phyloP scores from a whole-genome alignment of 176 grass and related monocot species.

The Luzula sylvatica region DNA sequence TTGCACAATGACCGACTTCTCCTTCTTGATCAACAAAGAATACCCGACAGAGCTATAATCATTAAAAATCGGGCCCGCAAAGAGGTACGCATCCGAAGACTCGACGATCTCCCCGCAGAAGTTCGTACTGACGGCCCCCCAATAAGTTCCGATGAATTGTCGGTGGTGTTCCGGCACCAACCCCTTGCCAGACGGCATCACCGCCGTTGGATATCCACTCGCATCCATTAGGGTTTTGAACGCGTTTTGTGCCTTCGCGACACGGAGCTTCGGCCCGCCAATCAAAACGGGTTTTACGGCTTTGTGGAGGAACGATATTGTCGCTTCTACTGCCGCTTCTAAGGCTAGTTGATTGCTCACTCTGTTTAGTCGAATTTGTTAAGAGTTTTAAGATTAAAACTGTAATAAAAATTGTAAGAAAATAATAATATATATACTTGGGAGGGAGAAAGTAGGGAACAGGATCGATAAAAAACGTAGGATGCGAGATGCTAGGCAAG shows the following conservation, averaged over 20 bases:
- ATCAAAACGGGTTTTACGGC: slow-evolving; percentile 59
- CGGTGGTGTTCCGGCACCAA: slow-evolving; percentile 53
- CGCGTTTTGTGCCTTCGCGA: slow-evolving; percentile 39
- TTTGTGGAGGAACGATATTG: slow-evolving; percentile 42
- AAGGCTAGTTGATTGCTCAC: slow-evolving; percentile 57
- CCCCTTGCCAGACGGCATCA: slow-evolving; percentile 70
- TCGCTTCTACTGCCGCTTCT: slow-evolving; percentile 45
- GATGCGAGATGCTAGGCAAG: slow-evolving; percentile 44
- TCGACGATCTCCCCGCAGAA: slow-evolving; percentile 85
- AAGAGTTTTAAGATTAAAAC: no score
- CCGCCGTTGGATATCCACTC: slow-evolving; percentile 46
- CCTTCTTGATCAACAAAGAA: slow-evolving; percentile 60
- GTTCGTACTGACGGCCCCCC: slow-evolving; percentile 52
- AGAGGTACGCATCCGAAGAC: slow-evolving; percentile 63
- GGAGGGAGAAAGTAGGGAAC: slow-evolving; percentile 62
- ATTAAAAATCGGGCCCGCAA: slow-evolving; percentile 66
- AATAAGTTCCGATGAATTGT: slow-evolving; percentile 84
- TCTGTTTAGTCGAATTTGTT: no score
- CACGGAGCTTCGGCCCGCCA: slow-evolving; percentile 55
- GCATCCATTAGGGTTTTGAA: slow-evolving; percentile 36
- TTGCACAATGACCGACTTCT: slow-evolving; percentile 74
- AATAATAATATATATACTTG: slow-evolving; percentile 27
- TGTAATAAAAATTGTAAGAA: no score
- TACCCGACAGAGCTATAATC: slow-evolving; percentile 83
- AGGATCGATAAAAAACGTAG: slow-evolving; percentile 45